Base-by-base conservation (phyloP, 1,284 basidiomycete species). In the Trichosporon asahii region DNA sequence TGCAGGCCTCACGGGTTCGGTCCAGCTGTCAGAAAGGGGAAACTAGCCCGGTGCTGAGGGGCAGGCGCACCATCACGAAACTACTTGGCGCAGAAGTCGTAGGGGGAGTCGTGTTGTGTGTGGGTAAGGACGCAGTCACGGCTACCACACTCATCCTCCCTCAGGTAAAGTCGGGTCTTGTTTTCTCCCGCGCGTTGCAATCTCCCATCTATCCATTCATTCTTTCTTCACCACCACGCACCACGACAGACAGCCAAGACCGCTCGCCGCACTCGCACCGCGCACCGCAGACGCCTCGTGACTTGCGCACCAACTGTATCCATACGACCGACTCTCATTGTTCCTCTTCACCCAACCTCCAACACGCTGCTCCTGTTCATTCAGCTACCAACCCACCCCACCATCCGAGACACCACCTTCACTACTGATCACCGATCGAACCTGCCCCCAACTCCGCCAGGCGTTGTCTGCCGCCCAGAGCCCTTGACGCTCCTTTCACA, bases 1-100 rank as follows among this genome's bases (percentile, higher is more conserved):
- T 44, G 40, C 40, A 61, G 57, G 27, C 57, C n/a, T 6, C 29
- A 31, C 57, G 57, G 57, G 57, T n/a, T 61, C 57, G 57, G 57
- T 61, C 8, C 57, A 61, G 57, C 27, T 11, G 57, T 33, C 57
- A 33, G 57, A 33, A 31, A 33, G 29, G 57, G 57, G 29, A 31
- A 61, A 12, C 14, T 33, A 31, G 6, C 57, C 57, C 57, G 57
- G 57, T n/a, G 57, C 57, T 37, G 57, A n/a, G 57, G 57, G 57
- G 29, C 57, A 61, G 57, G 18, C 29, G 15, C 15, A 33, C 21
- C 49, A 18, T 53, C 49, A 25, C 49, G 49, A 53, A 53, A 53
- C 49, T 18, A 53, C 49, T 18, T 11, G 14, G 60, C n/a, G 23
- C n/a, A 60, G 23, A 61, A 61, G 60, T 31, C 29, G 60, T 6